Evolutionary conservation across 352 stramenopile genomes (phyloP).

Genomic region (Phytophthora tentaculata): DNA sequence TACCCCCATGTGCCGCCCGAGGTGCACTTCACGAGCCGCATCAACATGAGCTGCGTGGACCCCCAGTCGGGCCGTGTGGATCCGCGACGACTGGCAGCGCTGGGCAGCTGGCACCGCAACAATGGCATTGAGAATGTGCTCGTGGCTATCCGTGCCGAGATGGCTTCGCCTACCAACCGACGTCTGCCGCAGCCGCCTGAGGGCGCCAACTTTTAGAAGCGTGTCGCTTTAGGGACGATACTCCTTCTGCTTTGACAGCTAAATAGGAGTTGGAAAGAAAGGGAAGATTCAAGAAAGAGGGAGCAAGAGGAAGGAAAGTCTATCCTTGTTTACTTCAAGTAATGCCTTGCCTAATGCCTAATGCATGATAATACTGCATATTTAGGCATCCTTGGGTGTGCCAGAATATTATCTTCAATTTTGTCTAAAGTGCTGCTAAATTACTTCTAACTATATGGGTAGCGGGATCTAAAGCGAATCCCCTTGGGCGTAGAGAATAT

Average conservation of each 20-base stretch:
- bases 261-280: constrained; percentile 14
- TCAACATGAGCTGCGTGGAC: constrained; percentile 98
- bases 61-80: constrained; percentile 84
- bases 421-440: constrained; percentile 27
- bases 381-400: constrained; percentile 7
- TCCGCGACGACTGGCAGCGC: constrained; percentile 65
- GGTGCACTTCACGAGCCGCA: constrained; percentile 96
- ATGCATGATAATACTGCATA: constrained; percentile 45
- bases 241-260: constrained; percentile 13
- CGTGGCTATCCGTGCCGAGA: constrained; percentile 90
- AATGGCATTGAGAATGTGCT: constrained; percentile 92
- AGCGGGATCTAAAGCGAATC: constrained; percentile 25
- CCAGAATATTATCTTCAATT: constrained; percentile 1
- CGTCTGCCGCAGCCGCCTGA: constrained; percentile 92
- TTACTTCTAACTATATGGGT: constrained; percentile 38
- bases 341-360: constrained; percentile 38
- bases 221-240: constrained; percentile 17
- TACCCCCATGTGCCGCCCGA: constrained; percentile 95
- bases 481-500: constrained; percentile 33
- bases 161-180: constrained; percentile 88
- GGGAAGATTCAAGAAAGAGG: constrained; percentile 14
- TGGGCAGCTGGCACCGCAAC: constrained; percentile 88
- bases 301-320: background rate
- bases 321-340: constrained; percentile 30
- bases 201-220: constrained; percentile 90